These are phyloP conservation scores for Cladophialophora yegresii DNA, from an alignment of 2,329 filamentous ascomycete species.

Conservation along the genomic window DNA sequence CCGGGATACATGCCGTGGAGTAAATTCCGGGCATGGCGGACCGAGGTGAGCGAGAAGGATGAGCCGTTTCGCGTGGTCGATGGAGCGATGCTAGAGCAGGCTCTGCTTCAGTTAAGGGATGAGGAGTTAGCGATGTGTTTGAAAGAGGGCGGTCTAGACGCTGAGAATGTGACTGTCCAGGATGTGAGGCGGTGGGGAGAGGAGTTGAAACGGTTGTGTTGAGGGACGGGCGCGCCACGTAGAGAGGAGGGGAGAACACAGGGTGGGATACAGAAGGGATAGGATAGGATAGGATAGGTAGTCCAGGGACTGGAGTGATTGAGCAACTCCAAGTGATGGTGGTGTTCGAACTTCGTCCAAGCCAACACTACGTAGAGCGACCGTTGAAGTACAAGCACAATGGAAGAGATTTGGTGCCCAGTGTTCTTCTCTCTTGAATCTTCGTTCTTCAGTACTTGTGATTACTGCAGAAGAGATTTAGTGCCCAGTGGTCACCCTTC, in stretches of 20 bases:
- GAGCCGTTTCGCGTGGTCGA: constrained; percentile 88
- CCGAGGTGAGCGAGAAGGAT: constrained; percentile 66
- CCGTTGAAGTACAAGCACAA: no score
- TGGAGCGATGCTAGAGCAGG: constrained; percentile 79
- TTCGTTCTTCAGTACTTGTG: no score
- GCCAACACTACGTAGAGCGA: no score
- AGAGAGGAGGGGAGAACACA: background rate
- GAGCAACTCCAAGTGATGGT: background rate
- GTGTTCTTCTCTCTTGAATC: no score
- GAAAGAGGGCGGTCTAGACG: constrained; percentile 40
- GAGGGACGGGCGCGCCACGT: no score
- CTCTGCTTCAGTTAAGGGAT: constrained; percentile 71
- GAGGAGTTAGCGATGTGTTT: constrained; percentile 58
- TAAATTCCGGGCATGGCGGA: constrained; percentile 79
- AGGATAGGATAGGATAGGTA: background rate
- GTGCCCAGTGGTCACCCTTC: no score
- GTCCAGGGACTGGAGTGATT: background rate
- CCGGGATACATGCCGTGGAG: constrained; percentile 76
- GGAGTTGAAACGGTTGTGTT: constrained; percentile 35
- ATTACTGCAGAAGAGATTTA: no score
- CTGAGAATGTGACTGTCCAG: constrained; percentile 29
- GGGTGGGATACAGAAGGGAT: background rate
- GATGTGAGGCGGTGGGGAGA: constrained; percentile 34
- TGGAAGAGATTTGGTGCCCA: no score
- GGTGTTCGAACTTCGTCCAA: no score